phyloP scores from a whole-genome alignment of 2,329 filamentous ascomycete genomes.

The Xylaria sp. region DNA sequence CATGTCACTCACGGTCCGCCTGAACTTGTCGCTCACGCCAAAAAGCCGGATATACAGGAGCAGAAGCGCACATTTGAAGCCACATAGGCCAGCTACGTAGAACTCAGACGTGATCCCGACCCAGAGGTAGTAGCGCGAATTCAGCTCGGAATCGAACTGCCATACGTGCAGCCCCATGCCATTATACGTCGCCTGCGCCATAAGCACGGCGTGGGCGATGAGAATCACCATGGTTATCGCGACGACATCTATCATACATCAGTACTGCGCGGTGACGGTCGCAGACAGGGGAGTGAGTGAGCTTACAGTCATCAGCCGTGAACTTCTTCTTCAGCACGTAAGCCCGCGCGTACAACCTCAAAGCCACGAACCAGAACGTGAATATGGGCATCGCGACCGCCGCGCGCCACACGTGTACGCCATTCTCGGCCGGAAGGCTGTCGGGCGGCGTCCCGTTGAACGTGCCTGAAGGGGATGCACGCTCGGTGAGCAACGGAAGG shows the following conservation, averaged over 20 bases:
- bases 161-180: constrained; percentile 31
- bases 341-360: constrained; percentile 28
- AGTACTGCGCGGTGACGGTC: not conserved
- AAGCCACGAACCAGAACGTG: constrained; percentile 21
- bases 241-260: constrained; percentile 21
- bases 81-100: constrained; percentile 23
- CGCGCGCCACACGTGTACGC: constrained; percentile 24
- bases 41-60: constrained; percentile 30
- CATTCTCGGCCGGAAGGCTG: constrained; percentile 25
- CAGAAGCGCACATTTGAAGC: constrained; percentile 28
- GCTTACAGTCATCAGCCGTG: constrained; percentile 24
- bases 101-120: constrained; percentile 31
- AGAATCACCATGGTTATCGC: constrained; percentile 20
- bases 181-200: constrained; percentile 29
- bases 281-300: not conserved
- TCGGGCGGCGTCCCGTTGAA: constrained; percentile 23
- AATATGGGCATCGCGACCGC: constrained; percentile 25
- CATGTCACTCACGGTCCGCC: constrained; percentile 4
- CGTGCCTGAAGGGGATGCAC: constrained; percentile 19
- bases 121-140: constrained; percentile 29
- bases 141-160: constrained; percentile 27
- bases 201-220: constrained; percentile 26
- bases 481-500: constrained; percentile 14
- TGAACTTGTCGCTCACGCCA: constrained; percentile 23
- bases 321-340: constrained; percentile 18